Percentiles rank a stretch among this genome's conserved stretches.
phyloP scores from a whole-genome alignment of 1,139 yeast species.

The Spathaspora jeffriesii region DNA sequence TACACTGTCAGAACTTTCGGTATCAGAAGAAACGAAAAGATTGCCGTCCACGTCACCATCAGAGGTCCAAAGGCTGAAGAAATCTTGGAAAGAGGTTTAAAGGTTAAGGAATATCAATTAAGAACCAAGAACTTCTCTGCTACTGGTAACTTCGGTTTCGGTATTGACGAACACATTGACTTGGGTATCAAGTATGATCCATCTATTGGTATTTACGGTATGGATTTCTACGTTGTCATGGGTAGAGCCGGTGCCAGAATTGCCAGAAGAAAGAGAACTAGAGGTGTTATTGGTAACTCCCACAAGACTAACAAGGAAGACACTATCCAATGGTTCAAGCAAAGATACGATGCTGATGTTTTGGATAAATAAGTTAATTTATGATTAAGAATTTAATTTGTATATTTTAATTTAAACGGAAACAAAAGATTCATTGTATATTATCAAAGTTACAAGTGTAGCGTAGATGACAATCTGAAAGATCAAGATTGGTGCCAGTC shows the following conservation, averaged over 20 bases:
- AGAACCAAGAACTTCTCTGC: conserved; percentile 92
- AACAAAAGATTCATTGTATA: conserved; percentile 2
- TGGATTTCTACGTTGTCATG: conserved; percentile 99
- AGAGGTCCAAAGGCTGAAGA: conserved; percentile 99
- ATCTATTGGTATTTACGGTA: conserved; percentile 99
- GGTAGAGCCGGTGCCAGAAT: conserved; percentile 99
- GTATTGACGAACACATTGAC: conserved; percentile 99
- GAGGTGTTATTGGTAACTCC: conserved; percentile 84
- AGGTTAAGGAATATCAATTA: conserved; percentile 99
- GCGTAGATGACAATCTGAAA: neutral
- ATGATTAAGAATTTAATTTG: conserved; percentile 2
- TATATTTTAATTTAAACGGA: conserved; percentile 4
- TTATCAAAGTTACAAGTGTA: neutral
- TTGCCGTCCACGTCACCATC: conserved; percentile 98
- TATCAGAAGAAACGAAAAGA: conserved; percentile 99
- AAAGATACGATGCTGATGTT: conserved; percentile 99
- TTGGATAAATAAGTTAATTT: conserved; percentile 63
- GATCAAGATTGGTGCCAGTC: neutral
- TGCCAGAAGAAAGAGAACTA: conserved; percentile 98
- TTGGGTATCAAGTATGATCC: conserved; percentile 99
- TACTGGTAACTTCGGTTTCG: conserved; percentile 99
- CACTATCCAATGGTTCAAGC: conserved; percentile 98
- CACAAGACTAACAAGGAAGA: conserved; percentile 95
- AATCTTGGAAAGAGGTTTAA: conserved; percentile 99
- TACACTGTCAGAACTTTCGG: conserved; percentile 99